Evolutionary conservation across 768 basidiomycete genomes (phyloP).

Genomic region (Clathrus columnatus): DNA sequence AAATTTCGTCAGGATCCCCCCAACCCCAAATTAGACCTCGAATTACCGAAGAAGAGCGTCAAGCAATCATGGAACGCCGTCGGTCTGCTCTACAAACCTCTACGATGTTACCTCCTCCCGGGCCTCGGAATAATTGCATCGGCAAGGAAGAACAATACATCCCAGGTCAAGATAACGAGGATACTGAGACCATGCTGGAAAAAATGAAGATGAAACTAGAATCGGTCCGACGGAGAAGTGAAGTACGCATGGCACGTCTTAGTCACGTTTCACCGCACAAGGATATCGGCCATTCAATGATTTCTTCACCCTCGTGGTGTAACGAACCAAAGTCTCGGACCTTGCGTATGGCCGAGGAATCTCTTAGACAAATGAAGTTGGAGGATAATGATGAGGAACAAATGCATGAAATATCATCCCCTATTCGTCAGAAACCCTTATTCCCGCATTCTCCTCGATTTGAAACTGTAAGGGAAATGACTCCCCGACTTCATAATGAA

Average conservation of each 20-base stretch:
- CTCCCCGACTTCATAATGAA: constrained; percentile 19
- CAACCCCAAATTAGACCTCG: constrained; percentile 13
- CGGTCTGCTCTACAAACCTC: constrained; percentile 46
- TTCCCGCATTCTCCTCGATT: neutral
- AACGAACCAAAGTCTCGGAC: constrained; percentile 8
- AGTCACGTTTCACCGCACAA: constrained; percentile 8
- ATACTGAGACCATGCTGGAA: constrained; percentile 28
- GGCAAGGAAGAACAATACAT: neutral
- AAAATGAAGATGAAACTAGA: constrained; percentile 43
- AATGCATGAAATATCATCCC: constrained; percentile 13
- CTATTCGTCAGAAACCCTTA: constrained; percentile 1
- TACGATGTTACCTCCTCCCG: constrained; percentile 33
- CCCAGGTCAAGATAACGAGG: constrained; percentile 8
- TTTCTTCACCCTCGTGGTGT: constrained; percentile 7
- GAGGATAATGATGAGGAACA: constrained; percentile 17
- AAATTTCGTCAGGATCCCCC: constrained; percentile 10
- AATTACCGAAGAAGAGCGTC: constrained; percentile 16
- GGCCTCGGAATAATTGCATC: constrained; percentile 15
- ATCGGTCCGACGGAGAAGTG: constrained; percentile 31
- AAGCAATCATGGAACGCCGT: constrained; percentile 55
- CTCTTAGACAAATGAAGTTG: constrained; percentile 1
- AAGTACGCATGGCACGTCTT: constrained; percentile 18
- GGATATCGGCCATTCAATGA: neutral
- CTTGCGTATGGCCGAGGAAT: constrained; percentile 2
- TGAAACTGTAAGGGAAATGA: constrained; percentile 13